phyloP scores from a whole-genome alignment of 805 yeast species.

The Saccharomycopsis fodiens region DNA sequence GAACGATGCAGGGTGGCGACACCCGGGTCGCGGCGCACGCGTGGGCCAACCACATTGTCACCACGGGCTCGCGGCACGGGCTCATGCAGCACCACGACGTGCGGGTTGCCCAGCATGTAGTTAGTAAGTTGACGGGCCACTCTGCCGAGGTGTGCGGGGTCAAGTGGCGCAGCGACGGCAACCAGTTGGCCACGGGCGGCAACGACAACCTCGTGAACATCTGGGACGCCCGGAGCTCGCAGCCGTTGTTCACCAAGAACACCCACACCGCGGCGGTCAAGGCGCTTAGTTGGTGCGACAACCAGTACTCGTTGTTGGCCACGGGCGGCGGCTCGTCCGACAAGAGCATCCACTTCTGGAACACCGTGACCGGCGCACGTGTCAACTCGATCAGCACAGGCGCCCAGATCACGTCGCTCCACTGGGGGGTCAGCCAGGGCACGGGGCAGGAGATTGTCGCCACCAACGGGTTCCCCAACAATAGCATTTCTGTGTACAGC shows the following conservation, averaged over 20 bases:
- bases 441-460: conserved; percentile 81
- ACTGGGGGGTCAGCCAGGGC: conserved; percentile 78
- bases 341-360: conserved; percentile 89
- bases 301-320: conserved; percentile 73
- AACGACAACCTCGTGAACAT: conserved; percentile 89
- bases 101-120: conserved; percentile 70
- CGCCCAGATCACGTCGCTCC: conserved; percentile 87
- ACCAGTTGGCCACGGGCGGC: conserved; percentile 85
- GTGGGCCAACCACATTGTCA: conserved; percentile 76
- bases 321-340: conserved; percentile 96
- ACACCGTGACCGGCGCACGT: conserved; percentile 81
- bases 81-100: conserved; percentile 85
- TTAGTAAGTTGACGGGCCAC: conserved; percentile 50
- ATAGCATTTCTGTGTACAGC: conserved; percentile 73
- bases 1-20: conserved; percentile 69
- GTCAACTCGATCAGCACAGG: conserved; percentile 85
- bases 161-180: conserved; percentile 77
- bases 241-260: conserved; percentile 68
- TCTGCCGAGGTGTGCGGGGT: conserved; percentile 90
- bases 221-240: conserved; percentile 75
- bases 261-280: conserved; percentile 92
- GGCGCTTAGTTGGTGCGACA: conserved; percentile 93
- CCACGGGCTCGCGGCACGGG: conserved; percentile 87
- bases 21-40: conserved; percentile 76
- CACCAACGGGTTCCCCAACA: conserved; percentile 89